A percentile compares a stretch with the other conserved stretches of the same genome.
These are phyloP conservation scores for Dryas integrifolia DNA, from an alignment of 331 rosid genomes.

Conservation along the genomic window DNA sequence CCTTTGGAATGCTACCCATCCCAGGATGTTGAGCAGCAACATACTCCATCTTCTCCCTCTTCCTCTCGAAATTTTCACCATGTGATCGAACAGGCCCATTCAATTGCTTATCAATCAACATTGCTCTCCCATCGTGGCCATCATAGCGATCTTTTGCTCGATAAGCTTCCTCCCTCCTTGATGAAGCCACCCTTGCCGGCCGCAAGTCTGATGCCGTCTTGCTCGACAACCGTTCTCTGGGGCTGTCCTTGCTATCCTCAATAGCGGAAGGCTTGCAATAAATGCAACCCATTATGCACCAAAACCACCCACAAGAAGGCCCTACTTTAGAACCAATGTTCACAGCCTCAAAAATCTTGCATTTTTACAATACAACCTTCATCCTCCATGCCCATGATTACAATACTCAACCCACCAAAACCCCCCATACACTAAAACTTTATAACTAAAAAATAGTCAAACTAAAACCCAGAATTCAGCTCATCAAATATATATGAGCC, in stretches of 20 bases:
- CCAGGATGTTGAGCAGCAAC: constrained; percentile 68
- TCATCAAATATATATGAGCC: constrained; percentile 26
- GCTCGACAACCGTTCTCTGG: constrained; percentile 65
- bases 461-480: constrained; percentile 34
- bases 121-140: constrained; percentile 54
- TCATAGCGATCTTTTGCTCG: constrained; percentile 62
- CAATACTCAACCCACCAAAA: constrained; percentile 22
- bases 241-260: constrained; percentile 94
- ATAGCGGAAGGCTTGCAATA: constrained; percentile 87
- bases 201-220: constrained; percentile 52
- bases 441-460: constrained; percentile 10
- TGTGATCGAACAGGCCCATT: constrained; percentile 61
- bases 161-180: constrained; percentile 75
- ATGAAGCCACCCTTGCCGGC: constrained; percentile 58
- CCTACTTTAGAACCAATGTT: constrained; percentile 44
- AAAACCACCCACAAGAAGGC: constrained; percentile 42
- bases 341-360: constrained; percentile 44
- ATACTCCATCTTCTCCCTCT: constrained; percentile 82
- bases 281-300: constrained; percentile 67
- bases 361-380: constrained; percentile 37
- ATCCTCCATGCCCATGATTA: constrained; percentile 37
- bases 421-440: constrained; percentile 22
- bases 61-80: constrained; percentile 64
- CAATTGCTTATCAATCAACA: constrained; percentile 61
- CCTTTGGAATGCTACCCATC: constrained; percentile 69